Evolutionary conservation across 2,329 filamentous ascomycete species (phyloP).

Genomic region (Fusarium sp.): DNA sequence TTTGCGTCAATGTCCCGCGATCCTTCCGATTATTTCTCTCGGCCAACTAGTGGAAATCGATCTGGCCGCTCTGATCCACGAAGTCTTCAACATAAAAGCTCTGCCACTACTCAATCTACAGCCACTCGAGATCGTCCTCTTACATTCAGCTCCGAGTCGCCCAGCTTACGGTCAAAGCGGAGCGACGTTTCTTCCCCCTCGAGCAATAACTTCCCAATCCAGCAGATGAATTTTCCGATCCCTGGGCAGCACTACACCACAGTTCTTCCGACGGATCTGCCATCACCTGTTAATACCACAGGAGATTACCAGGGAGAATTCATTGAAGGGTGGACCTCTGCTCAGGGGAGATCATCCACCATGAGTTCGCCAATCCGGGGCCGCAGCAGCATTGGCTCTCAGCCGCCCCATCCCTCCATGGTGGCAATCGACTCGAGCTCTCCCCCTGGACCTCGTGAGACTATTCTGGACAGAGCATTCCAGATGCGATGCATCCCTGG

Average conservation of each 20-base stretch:
- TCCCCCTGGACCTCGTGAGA: constrained; percentile 71
- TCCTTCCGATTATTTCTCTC: constrained; percentile 58
- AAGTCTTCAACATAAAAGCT: constrained; percentile 64
- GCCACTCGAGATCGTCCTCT: constrained; percentile 64
- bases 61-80: constrained; percentile 53
- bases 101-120: constrained; percentile 64
- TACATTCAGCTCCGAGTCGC: constrained; percentile 70
- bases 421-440: constrained; percentile 61
- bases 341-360: constrained; percentile 71
- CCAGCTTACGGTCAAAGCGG: constrained; percentile 72
- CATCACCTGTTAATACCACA: constrained; percentile 69
- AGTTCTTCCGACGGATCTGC: constrained; percentile 68
- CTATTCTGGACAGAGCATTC: constrained; percentile 77
- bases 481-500: constrained; percentile 75
- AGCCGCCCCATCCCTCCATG: constrained; percentile 57
- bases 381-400: constrained; percentile 69
- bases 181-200: constrained; percentile 75
- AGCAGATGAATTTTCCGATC: constrained; percentile 57
- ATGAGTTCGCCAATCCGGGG: constrained; percentile 70
- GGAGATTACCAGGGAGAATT: constrained; percentile 70
- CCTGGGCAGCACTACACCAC: constrained; percentile 66
- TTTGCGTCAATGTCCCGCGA: constrained; percentile 63
- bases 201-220: constrained; percentile 62
- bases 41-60: constrained; percentile 62
- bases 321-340: constrained; percentile 73